phyloP scores from a whole-genome alignment of 176 grass and related monocot species.

The Phragmites australis region DNA sequence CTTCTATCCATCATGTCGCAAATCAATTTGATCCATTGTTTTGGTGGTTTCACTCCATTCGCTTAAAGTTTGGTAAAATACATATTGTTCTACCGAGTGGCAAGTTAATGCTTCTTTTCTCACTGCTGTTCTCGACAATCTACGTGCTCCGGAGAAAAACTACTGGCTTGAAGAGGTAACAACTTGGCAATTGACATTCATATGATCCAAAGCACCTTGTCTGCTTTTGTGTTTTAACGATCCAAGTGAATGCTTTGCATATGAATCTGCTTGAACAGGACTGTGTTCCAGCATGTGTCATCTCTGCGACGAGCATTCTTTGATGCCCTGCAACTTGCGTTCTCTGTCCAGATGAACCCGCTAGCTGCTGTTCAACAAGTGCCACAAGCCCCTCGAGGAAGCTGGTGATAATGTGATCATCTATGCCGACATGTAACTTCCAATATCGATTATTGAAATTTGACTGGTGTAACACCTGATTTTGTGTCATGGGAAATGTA shows the following conservation, averaged over 20 bases:
- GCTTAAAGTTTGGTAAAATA: slow-evolving; percentile 61
- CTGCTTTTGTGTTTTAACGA: not conserved
- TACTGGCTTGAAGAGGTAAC: slow-evolving; percentile 63
- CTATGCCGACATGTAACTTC: slow-evolving; percentile 18
- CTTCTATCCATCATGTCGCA: slow-evolving; percentile 27
- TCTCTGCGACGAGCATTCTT: slow-evolving; percentile 60
- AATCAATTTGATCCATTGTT: slow-evolving; percentile 58
- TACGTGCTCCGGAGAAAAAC: slow-evolving; percentile 61
- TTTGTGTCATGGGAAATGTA: slow-evolving; percentile 3
- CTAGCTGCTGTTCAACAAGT: slow-evolving; percentile 81
- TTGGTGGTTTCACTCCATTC: slow-evolving; percentile 80
- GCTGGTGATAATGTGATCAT: slow-evolving; percentile 43
- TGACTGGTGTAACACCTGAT: not conserved
- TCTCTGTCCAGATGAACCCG: slow-evolving; percentile 91
- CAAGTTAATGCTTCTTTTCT: slow-evolving; percentile 61
- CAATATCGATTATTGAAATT: not conserved
- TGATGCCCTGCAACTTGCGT: slow-evolving; percentile 72
- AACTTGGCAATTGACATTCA: not conserved
- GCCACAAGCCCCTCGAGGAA: slow-evolving; percentile 54
- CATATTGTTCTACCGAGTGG: slow-evolving; percentile 67
- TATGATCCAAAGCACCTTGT: not conserved
- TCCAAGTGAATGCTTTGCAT: not conserved
- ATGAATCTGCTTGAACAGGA: slow-evolving; percentile 38
- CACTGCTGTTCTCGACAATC: slow-evolving; percentile 57
- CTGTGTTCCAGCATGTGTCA: slow-evolving; percentile 28